Conservation (phyloP, 2,329 filamentous ascomycete species). For the Stromatinia cepivora region DNA sequence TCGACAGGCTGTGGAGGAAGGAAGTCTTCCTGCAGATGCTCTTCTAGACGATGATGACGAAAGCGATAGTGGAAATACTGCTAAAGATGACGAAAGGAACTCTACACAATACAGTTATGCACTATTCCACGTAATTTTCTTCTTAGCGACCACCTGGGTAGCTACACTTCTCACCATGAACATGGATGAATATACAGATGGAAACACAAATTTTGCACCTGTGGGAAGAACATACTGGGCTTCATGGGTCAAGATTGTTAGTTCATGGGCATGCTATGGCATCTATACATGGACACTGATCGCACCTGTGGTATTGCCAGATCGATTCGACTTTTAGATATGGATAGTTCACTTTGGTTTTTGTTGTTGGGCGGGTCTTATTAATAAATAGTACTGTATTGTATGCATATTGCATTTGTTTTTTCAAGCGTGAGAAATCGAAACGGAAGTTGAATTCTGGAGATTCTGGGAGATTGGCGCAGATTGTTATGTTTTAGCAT, state of each 20-base stretch:
- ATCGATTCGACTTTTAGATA: constrained; percentile 63
- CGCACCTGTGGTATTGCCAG: constrained; percentile 81
- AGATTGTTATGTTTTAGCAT: neutral
- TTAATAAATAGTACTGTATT: constrained; percentile 15
- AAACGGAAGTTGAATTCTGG: neutral
- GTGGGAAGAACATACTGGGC: constrained; percentile 96
- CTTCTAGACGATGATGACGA: constrained; percentile 72
- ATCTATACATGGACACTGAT: constrained; percentile 93
- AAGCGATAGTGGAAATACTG: constrained; percentile 56
- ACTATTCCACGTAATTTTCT: constrained; percentile 96
- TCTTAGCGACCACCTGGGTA: constrained; percentile 94
- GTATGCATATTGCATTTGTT: constrained; percentile 22
- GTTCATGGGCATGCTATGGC: constrained; percentile 92
- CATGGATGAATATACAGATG: constrained; percentile 62
- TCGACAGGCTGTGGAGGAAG: constrained; percentile 87
- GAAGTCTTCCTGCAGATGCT: constrained; percentile 86
- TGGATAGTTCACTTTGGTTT: neutral
- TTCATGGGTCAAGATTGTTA: constrained; percentile 98
- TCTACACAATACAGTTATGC: constrained; percentile 95
- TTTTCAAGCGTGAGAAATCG: neutral
- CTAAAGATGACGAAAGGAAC: constrained; percentile 83
- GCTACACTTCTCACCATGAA: constrained; percentile 85
- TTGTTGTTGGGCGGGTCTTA: neutral
- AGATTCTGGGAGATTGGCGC: neutral
- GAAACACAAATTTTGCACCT: constrained; percentile 79